Base-by-base conservation (phyloP, 2,329 filamentous ascomycete species). In the Colletotrichum limetticola region DNA sequence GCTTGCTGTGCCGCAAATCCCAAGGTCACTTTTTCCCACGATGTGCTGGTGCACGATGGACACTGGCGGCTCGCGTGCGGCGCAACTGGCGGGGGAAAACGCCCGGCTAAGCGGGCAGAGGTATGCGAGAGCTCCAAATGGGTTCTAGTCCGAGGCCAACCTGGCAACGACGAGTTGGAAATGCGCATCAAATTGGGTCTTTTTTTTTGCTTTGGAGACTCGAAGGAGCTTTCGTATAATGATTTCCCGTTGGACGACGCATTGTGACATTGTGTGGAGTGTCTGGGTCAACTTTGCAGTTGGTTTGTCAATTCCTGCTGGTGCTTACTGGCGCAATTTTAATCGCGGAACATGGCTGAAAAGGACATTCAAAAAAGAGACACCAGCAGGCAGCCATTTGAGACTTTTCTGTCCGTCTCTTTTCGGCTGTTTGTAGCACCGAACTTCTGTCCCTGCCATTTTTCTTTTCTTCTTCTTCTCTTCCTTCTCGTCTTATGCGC, bases 91-190 rank as follows among this genome's bases (percentile, higher is more conserved):
- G 35, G 59, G 58, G 67, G 65, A 42, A 26, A 26, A 59, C 69
- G 69, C 69, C 65, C 69, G 69, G 42, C 53, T 64, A 32, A 61
- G 64, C 37, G 35, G 68, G 56, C 57, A 42, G 16, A 28, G 24
- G 30, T 12, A n/a, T 22, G 19, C 19, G 30, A 37, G 53, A 37
- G 22, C 35, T 19, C 32, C 7, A 12, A 22, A 24, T 35, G 56
- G 24, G 63, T 58, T 24, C 63, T 61, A 61, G 65, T 12, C 49
- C 32, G 49, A 30, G 5, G 19, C 19, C 16, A n/a, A 11, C 42
- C 42, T 49, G 35, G 22, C 37, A 53, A 37, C 26, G 24, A 52
- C 37, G 42, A 22, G 56, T 56, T 56, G 56, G 57, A 26, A 56
- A 9, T 22, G 11, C 19, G 42, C 42, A 24, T 5, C n/a, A 22